Evolutionary conservation across 2,329 filamentous ascomycete genomes (phyloP).

Genomic region (Hortaea werneckii): DNA sequence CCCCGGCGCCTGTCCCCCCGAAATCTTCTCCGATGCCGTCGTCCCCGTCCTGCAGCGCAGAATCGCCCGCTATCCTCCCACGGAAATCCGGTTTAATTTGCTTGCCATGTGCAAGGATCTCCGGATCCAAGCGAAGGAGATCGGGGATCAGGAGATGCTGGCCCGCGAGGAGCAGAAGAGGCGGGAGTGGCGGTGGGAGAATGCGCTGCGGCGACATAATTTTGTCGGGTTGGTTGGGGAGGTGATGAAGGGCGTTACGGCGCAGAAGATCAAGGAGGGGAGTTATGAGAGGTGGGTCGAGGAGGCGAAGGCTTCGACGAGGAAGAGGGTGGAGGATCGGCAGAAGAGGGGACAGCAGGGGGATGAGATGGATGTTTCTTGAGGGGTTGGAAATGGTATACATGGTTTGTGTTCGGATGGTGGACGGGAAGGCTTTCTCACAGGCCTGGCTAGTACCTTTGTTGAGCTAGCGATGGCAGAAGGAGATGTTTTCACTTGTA

Average conservation of each 20-base stretch:
- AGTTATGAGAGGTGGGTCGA: constrained; percentile 66
- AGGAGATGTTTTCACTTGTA: no score
- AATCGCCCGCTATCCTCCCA: constrained; percentile 71
- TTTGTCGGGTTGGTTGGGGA: constrained; percentile 94
- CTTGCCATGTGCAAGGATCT: constrained; percentile 85
- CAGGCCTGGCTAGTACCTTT: no score
- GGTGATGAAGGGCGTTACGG: constrained; percentile 77
- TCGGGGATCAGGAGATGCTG: constrained; percentile 72
- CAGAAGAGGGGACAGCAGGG: constrained; percentile 29
- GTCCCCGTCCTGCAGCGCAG: constrained; percentile 79
- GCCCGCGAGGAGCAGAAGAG: constrained; percentile 75
- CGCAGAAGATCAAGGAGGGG: constrained; percentile 54
- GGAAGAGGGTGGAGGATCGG: constrained; percentile 38
- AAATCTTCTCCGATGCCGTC: constrained; percentile 67
- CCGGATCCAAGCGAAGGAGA: constrained; percentile 63
- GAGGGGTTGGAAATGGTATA: background rate
- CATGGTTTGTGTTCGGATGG: background rate
- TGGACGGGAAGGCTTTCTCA: no score
- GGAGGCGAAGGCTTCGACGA: constrained; percentile 52
- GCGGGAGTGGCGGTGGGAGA: constrained; percentile 86
- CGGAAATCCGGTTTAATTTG: constrained; percentile 92
- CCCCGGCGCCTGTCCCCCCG: constrained; percentile 53
- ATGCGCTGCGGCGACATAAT: constrained; percentile 81
- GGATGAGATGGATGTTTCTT: constrained; percentile 31
- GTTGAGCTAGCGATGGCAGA: no score